Base-by-base conservation (phyloP, 2,329 filamentous ascomycete genomes). In the Colletotrichum shisoi region DNA sequence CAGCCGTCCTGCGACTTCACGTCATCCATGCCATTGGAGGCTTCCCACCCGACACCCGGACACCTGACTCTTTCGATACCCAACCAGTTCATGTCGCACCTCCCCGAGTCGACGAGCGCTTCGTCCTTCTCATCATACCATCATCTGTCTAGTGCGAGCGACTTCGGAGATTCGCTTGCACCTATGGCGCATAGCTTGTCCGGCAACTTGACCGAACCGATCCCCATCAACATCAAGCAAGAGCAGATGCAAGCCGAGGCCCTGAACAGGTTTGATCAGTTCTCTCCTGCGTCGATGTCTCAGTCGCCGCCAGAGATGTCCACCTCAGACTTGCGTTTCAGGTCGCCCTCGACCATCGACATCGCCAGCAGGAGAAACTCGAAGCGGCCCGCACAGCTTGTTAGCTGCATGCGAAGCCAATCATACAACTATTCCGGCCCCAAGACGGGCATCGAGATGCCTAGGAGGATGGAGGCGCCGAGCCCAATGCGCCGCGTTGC, bases 401-500 rank as follows among this genome's bases (percentile, higher is more conserved):
- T 83, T 46, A 76, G 76, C 11, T 79, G 81, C 9, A 74, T 82
- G 21, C 80, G 83, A 58, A 81, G 77, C 69, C 80, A 77, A 46
- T 80, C 83, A 0, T 79, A 76, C 62, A 74, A 75, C 44, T 63
- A 74, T 21, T 59, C 70, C 3, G 75, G 72, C 31, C 80, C 83
- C 8, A 83, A 82, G 74, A 82, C 82, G 0, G 82, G 79, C 1
- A 70, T 83, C 5, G 85, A 87, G n/a, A 73, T 79, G 60, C 72
- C 78, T 19, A 80, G 80, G 71, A 77, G 82, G 39, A 70, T 76
- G 19, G 83, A 85, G 27, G 75, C 79, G 19, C 76, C 79, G 2
- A 80, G 80, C 67, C 81, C 83, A 2, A 84, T 87, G 76, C 81
- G 84, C 27, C 82, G 85, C 48, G 85, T 86, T 49, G 81, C 82